Base-by-base conservation (phyloP, 2,329 filamentous ascomycete species). In the Penicillium hesseltinei region DNA sequence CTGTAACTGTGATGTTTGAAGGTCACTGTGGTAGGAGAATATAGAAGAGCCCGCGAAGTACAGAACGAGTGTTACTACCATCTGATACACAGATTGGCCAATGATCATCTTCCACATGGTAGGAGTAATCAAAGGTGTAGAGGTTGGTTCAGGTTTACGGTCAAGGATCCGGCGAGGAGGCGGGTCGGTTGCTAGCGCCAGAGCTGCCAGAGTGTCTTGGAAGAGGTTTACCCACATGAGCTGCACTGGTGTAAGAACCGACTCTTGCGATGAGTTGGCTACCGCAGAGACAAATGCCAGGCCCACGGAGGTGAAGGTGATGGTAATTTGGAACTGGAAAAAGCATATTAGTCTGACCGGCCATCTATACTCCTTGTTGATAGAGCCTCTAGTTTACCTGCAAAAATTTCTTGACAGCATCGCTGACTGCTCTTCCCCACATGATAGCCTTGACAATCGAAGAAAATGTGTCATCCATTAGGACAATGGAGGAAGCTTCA, bases 151-250 rank as follows among this genome's bases (percentile, higher is more conserved):
- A 2, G 77, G 77, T 48, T 73, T 73, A 27, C 85, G 78, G 59
- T 84, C 72, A 10, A 87, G 74, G 39, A 86, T 80, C 42, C 77
- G 79, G 2, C 78, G 78, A 1, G 79, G 81, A 0, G 84, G 84
- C 3, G 82, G 80, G 62, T 87, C 84, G 0, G 84, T 87, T 5
- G 84, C 84, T 11, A 87, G 77, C 0, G 84, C 84, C 4, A 87
- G 78, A 2, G 84, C 84, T 2, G 84, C 84, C 56, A 87, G 84
- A 1, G 84, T 86, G 64, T 87, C 84, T 82, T 87, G 87, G 67
- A 87, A 86, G 44, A 88, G 75, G 64, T 87, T 88, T 49, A 87
- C 82, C 85, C 85, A 88, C 27, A 88, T 79, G 25, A 88, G 79
- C 64, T 88, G 85, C 1, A 87, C 84, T 0, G 86, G 84, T 0